Conservation (phyloP, 345 rosid genomes). For the Dipteronia dyeriana region DNA sequence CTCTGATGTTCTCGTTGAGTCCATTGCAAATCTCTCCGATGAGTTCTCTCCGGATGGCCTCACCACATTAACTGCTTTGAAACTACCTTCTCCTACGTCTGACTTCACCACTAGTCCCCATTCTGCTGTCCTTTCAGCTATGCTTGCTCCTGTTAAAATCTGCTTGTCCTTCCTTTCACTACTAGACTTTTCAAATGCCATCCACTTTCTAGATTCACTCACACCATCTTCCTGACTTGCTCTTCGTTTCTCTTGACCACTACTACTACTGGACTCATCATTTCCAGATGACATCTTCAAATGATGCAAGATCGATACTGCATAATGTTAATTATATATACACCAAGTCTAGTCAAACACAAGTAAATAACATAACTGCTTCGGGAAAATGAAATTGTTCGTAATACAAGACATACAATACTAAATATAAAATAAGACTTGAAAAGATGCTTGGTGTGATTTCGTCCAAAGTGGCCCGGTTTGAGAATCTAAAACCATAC, state of each 20-base stretch:
- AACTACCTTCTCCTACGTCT: constrained; percentile 47
- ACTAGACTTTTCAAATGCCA: constrained; percentile 51
- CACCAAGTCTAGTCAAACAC: not conserved
- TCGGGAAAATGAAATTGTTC: too few species aligned
- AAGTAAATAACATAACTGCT: too few species aligned
- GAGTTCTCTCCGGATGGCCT: constrained; percentile 41
- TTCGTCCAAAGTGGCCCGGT: too few species aligned
- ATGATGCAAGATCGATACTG: not conserved
- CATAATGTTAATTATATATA: not conserved
- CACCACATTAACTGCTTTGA: constrained; percentile 33
- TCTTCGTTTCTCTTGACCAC: constrained; percentile 21
- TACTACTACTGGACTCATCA: not conserved
- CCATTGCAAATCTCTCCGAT: constrained; percentile 26
- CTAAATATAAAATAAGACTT: too few species aligned
- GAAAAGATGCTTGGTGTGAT: too few species aligned
- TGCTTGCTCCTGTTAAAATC: constrained; percentile 46
- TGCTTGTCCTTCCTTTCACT: constrained; percentile 5
- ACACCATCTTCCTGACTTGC: constrained; percentile 5
- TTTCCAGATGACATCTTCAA: not conserved
- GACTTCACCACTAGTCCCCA: constrained; percentile 79
- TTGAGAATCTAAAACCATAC: not conserved
- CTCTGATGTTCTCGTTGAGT: constrained; percentile 63
- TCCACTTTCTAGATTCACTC: constrained; percentile 47
- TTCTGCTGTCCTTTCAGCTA: constrained; percentile 75
- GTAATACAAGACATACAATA: too few species aligned